phyloP scores from a whole-genome alignment of 2,329 filamentous ascomycete species.

The Ambrosiella cleistominuta region DNA sequence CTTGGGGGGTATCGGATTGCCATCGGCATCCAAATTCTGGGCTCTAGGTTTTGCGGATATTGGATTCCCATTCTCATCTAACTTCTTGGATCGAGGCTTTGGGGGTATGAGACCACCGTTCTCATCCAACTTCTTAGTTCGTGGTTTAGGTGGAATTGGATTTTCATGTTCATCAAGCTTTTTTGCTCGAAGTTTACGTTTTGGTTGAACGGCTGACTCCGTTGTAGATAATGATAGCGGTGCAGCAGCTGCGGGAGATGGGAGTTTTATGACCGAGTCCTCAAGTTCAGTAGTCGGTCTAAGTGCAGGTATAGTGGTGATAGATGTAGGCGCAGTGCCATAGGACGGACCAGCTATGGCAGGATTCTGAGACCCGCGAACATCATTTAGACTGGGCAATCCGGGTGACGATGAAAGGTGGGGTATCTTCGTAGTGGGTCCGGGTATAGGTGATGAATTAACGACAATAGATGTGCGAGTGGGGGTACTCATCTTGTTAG shows the following conservation, averaged over 20 bases:
- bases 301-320: not conserved
- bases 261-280: slow-evolving; percentile 9
- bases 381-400: not conserved
- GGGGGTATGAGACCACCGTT: not conserved
- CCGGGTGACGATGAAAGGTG: not conserved
- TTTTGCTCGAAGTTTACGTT: too few relatives aligned
- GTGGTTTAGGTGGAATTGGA: not conserved
- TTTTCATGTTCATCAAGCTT: too few relatives aligned
- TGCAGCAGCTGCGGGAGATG: not conserved
- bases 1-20: not conserved
- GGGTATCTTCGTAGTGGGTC: not conserved
- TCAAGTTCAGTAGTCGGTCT: not conserved
- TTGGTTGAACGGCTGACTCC: too few relatives aligned
- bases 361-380: not conserved
- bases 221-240: not conserved
- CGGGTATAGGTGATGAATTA: not conserved
- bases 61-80: not conserved
- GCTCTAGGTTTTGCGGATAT: not conserved
- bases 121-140: not conserved
- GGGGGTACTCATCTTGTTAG: not conserved
- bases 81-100: not conserved
- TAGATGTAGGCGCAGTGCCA: not conserved
- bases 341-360: not conserved
- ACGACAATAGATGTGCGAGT: not conserved
- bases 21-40: not conserved